Base-by-base conservation (phyloP, 2,329 filamentous ascomycete species). In the Neoscytalidium dimidiatum region DNA sequence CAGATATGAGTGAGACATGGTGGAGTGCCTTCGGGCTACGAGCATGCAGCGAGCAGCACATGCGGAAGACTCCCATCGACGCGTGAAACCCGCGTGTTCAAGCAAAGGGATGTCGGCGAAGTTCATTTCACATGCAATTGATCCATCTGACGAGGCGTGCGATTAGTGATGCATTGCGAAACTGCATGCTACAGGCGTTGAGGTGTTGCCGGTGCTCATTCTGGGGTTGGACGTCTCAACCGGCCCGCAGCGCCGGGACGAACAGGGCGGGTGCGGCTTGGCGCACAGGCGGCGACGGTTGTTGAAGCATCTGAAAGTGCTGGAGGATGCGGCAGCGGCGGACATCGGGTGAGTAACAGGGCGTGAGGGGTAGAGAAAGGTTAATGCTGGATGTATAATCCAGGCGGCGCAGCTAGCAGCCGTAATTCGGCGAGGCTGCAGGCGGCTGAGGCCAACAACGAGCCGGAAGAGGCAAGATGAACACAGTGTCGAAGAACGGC, bases 331-430 rank as follows among this genome's bases (percentile, higher is more conserved):
- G 35, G 19, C 9, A 14, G 41, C 53, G 53, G 53, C 53, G 19
- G 23, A 43, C 43, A 11, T 44, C 26, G 19, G 23, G 17, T 44
- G 53, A 60, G 23, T 17, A 60, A 19, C 23, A 52, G 49, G 29
- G 49, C 49, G 49, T n/a, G 56, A 60, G 56, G 56, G 56, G 56
- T 60, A 31, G 21, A n/a, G 13, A 41, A 60, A 33, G 43, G 26
- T 33, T 44, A 33, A 46, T 14, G 52, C 2, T n/a, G 7, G 29
- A 19, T 23, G n/a, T 17, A 2, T 14, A 9, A 28, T 9, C 46
- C 26, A 19, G 19, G 19, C 17, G 21, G n/a, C 19, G 48, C 48
- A 33, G 28, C 29, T n/a, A 4, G 52, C 3, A 21, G 56, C 56
- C 56, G 56, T 60, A 46, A 46, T 31, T 46, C 56, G 56, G 56